These are phyloP conservation scores for Tetrapisispora pingtungensis DNA, from an alignment of 805 yeast species.

Conservation along the genomic window DNA sequence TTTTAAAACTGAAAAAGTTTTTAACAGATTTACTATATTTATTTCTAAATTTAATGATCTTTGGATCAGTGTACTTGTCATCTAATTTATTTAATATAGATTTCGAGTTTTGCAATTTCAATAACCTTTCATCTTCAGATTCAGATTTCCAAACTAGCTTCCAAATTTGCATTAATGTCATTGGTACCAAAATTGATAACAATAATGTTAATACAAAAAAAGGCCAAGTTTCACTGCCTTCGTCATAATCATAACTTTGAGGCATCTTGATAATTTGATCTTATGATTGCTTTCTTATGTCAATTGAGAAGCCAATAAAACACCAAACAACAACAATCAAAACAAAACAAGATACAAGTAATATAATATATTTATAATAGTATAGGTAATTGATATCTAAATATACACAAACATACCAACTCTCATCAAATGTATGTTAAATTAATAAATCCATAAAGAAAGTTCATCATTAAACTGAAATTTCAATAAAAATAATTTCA, in stretches of 20 bases:
- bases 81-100: slow-evolving; percentile 11
- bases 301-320: too few species aligned
- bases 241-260: slow-evolving; percentile 54
- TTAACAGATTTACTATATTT: slow-evolving; percentile 13
- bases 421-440: too few species aligned
- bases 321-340: too few species aligned
- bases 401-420: too few species aligned
- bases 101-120: neutral
- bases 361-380: too few species aligned
- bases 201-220: slow-evolving; percentile 69
- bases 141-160: slow-evolving; percentile 18
- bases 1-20: slow-evolving; percentile 13
- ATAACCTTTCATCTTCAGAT: slow-evolving; percentile 3
- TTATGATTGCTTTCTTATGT: too few species aligned
- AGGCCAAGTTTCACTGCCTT: slow-evolving; percentile 88
- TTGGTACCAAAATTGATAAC: slow-evolving; percentile 58
- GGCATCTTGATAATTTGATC: slow-evolving; percentile 18
- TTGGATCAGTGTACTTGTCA: slow-evolving; percentile 13
- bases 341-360: too few species aligned
- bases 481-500: too few species aligned
- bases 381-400: too few species aligned
- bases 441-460: too few species aligned
- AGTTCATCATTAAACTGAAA: too few species aligned
- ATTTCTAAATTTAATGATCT: slow-evolving; percentile 17
- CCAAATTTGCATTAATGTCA: slow-evolving; percentile 34